Percentiles rank a stretch among this genome's conserved stretches.
phyloP scores from a whole-genome alignment of 1,139 yeast species.

The Candida smagusa region DNA sequence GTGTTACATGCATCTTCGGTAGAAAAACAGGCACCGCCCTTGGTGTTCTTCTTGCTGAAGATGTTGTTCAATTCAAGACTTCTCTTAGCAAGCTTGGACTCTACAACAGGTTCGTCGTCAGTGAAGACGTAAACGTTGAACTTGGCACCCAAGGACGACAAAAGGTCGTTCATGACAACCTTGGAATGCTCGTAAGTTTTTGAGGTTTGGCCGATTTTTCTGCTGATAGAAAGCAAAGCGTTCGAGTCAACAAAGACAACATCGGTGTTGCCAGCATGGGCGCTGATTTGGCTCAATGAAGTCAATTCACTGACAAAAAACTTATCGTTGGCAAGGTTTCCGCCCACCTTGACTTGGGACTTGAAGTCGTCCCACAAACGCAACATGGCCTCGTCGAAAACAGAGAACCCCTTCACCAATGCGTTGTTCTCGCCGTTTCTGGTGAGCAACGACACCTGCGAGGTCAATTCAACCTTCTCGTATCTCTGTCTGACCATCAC shows the following conservation, averaged over 20 bases:
- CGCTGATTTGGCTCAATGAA: conserved; percentile 38
- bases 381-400: conserved; percentile 29
- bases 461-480: conserved; percentile 23
- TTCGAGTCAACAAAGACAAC: conserved; percentile 33
- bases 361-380: conserved; percentile 36
- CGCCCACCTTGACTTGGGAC: conserved; percentile 3
- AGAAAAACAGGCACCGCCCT: conserved; percentile 29
- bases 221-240: conserved; percentile 40
- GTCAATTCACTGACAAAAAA: conserved; percentile 46
- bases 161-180: conserved; percentile 29
- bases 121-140: conserved; percentile 27
- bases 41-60: conserved; percentile 18
- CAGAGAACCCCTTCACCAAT: conserved; percentile 32
- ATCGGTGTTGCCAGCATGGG: conserved; percentile 16
- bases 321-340: conserved; percentile 38
- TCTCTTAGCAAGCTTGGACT: conserved; percentile 12
- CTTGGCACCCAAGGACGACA: conserved; percentile 23
- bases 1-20: conserved; percentile 52
- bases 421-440: conserved; percentile 12
- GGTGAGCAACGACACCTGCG: conserved; percentile 33
- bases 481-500: conserved; percentile 11
- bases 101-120: not conserved
- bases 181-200: conserved; percentile 37
- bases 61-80: conserved; percentile 24
- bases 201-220: conserved; percentile 41